phyloP scores from a whole-genome alignment of 2,329 filamentous ascomycete species.

The Cytospora piceicola region DNA sequence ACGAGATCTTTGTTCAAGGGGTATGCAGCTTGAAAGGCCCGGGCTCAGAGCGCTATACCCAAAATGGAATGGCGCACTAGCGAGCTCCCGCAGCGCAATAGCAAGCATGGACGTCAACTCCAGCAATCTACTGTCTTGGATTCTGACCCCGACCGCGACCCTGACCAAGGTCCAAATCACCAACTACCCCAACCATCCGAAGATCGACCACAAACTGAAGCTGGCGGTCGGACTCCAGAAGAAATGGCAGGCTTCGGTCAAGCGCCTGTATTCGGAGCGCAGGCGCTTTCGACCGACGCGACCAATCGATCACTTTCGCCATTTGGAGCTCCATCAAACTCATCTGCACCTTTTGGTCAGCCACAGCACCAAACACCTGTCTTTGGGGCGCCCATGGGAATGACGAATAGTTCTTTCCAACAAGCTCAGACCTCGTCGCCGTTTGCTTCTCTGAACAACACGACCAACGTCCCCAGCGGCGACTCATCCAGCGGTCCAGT shows the following conservation, averaged over 20 bases:
- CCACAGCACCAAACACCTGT: conserved; percentile 17
- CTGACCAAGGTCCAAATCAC: conserved; percentile 7
- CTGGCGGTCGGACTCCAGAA: conserved; percentile 21
- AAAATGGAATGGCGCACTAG: conserved; percentile 4
- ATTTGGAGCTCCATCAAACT: conserved; percentile 29
- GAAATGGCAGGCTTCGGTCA: conserved; percentile 31
- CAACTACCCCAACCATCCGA: conserved; percentile 11
- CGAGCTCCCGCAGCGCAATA: conserved; percentile 23
- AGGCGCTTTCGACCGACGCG: conserved; percentile 30
- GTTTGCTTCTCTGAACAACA: conserved; percentile 16
- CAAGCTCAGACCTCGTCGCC: not conserved
- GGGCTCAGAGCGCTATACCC: conserved; percentile 20
- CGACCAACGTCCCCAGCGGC: conserved; percentile 14
- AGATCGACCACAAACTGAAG: conserved; percentile 14
- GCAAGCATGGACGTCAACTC: conserved; percentile 25
- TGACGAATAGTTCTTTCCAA: conserved; percentile 8
- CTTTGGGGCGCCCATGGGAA: conserved; percentile 24
- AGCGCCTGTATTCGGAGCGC: conserved; percentile 31
- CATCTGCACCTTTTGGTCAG: conserved; percentile 23
- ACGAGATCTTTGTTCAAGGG: conserved; percentile 10
- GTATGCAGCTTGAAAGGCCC: not conserved
- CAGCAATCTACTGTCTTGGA: conserved; percentile 6
- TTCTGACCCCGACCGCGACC: conserved; percentile 7
- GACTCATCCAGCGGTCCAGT: conserved; percentile 12
- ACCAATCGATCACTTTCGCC: conserved; percentile 26